Evolutionary conservation across 345 rosid species (phyloP).

Genomic region (Sonneratia caseolaris): DNA sequence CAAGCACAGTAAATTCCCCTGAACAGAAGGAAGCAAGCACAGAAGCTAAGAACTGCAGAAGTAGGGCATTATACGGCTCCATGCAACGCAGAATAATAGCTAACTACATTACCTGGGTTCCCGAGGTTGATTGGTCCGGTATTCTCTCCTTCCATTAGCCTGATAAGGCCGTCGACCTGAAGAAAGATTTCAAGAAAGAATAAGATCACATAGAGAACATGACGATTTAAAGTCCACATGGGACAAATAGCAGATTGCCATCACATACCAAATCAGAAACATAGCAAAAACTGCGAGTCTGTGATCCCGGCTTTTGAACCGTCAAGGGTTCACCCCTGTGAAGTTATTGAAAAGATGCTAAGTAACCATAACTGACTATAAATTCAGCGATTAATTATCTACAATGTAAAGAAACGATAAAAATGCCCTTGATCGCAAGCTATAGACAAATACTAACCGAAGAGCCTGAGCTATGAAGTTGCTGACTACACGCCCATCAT

Average conservation of each 20-base stretch:
- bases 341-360: background rate
- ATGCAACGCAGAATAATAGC: background rate
- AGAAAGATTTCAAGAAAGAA: background rate
- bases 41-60: background rate
- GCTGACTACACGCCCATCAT: conserved; percentile 99
- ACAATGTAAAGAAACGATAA: background rate
- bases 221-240: background rate
- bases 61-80: background rate
- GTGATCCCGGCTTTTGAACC: conserved; percentile 91
- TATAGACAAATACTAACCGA: conserved; percentile 31
- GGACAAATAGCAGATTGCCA: background rate
- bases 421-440: background rate
- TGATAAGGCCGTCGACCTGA: conserved; percentile 87
- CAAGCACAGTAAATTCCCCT: conserved; percentile 88
- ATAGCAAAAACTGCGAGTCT: conserved; percentile 95
- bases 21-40: background rate
- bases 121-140: conserved; percentile 97
- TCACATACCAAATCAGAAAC: conserved; percentile 82
- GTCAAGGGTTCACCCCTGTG: conserved; percentile 82
- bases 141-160: conserved; percentile 91
- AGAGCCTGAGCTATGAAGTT: conserved; percentile 99
- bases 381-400: background rate
- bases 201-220: background rate
- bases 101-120: conserved; percentile 55
- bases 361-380: background rate